Evolutionary conservation across 1,139 yeast species (phyloP), one percentile per base, ranked within the genome.

Genomic region (Pneumocystis canis): DNA sequence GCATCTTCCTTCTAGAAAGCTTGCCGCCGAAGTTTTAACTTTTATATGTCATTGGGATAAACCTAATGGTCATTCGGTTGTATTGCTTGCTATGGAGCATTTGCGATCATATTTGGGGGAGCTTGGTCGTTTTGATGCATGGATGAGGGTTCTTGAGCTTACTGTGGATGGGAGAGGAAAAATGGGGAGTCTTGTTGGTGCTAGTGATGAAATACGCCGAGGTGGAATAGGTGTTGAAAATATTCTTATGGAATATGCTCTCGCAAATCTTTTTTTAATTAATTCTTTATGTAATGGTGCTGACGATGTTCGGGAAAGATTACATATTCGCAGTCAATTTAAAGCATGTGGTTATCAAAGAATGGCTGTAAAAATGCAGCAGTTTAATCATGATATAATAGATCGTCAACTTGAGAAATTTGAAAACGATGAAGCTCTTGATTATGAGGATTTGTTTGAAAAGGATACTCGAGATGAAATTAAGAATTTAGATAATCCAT

Each of bases 171-270:
- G 97, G 1, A 80, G 92, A 68, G 97, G 97, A 14, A 85, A 84
- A 69, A 79, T 86, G 79, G 95, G 96, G 18, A 87, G 96, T 0
- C 75, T 85, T 69, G 97, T 92, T 7, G 97, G 97, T 1, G 96
- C 97, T 0, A 84, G 90, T 66, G 95, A 86, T n/a, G 97, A 92
- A 68, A 79, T 84, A 63, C 83, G 84, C 66, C 77, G 82, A 16
- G 79, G 82, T 9, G 88, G 89, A 0, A 72, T 79, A 1, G 75
- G 78, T 2, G 80, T 84, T 58, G 96, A 89, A 70, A 83, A 82
- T 67, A 83, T 86, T 63, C 78, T 92, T 35, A 76, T 84, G 68
- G 97, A 90, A 67, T 92, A 90, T 73, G 84, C 92, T 41, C 77
- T 85, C 61, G 82, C 90, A 20, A 85, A 96, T 0, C 79, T 90